Evolutionary conservation across 371 early-diverging fungal genomes (phyloP).

Genomic region (Catenaria anguillulae): DNA sequence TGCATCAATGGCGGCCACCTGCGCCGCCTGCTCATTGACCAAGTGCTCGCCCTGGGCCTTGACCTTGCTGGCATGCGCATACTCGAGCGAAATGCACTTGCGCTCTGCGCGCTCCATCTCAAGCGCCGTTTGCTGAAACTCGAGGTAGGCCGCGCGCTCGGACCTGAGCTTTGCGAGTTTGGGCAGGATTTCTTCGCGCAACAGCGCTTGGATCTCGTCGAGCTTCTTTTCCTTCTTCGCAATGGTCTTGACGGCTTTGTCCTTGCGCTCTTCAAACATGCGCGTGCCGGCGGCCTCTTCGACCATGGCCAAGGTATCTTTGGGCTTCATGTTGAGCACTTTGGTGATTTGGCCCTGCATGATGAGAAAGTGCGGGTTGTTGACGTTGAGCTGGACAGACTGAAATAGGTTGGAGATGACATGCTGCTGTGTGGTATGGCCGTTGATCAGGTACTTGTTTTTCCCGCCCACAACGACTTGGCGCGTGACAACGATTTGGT

Average conservation of each 20-base stretch:
- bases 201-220: slow-evolving; percentile 67
- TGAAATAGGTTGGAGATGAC: slow-evolving; percentile 84
- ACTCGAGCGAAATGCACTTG: slow-evolving; percentile 69
- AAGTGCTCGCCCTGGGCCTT: too few relatives aligned
- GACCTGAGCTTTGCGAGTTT: slow-evolving; percentile 78
- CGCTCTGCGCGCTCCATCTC: slow-evolving; percentile 72
- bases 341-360: slow-evolving; percentile 99
- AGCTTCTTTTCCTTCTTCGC: slow-evolving; percentile 92
- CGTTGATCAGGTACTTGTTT: slow-evolving; percentile 94
- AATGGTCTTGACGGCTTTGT: slow-evolving; percentile 84
- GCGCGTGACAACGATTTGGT: slow-evolving; percentile 82
- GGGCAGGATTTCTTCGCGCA: slow-evolving; percentile 83
- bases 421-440: slow-evolving; percentile 77
- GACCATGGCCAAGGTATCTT: slow-evolving; percentile 90
- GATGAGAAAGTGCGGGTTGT: slow-evolving; percentile 96
- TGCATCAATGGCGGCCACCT: too few relatives aligned
- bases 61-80: neutral
- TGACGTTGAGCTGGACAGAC: slow-evolving; percentile 92
- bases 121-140: slow-evolving; percentile 77
- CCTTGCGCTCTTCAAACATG: slow-evolving; percentile 95
- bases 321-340: slow-evolving; percentile 97
- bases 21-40: too few relatives aligned
- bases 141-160: slow-evolving; percentile 77
- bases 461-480: slow-evolving; percentile 84
- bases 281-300: slow-evolving; percentile 98